Evolutionary conservation across 2,329 filamentous ascomycete species (phyloP), one percentile per base, ranked within the genome.

Genomic region (Myriosclerotinia duriaeana): DNA sequence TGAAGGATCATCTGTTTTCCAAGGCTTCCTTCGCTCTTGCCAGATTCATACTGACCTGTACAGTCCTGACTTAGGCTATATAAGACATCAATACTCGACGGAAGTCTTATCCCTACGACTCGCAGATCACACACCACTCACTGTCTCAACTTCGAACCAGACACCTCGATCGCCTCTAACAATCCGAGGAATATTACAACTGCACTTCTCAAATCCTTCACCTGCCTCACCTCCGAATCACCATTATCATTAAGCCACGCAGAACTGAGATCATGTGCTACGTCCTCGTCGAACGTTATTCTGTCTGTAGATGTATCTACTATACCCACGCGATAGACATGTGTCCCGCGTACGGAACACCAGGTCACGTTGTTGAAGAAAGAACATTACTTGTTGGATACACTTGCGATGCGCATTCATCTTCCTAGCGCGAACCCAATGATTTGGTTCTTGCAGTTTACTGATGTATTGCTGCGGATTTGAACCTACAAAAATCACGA

Each of bases 301-400:
- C 87, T n/a, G 87, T 88, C 66, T 91, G 89, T 79, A 82, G 85
- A 72, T 91, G 89, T 75, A 78, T 89, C 68, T 90, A 91, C 78
- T 85, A 89, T 79, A 81, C 84, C 70, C 89, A 91, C 75, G 82
- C 84, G 50, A 80, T 91, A 71, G 88, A 91, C 72, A 88, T 86
- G 70, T 91, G 89, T 74, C 79, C 83, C 50, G 81, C 83, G 59
- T 86, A 87, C 74, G 85, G 85, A 64, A 85, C 86, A 70, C 82
- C 82, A 68, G 86, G 86, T 46, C 89, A 91, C 72, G 69, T 71
- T 20, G 80, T 88, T 42, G 84, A 87, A 72, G 87, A 90, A 74
- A 88, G 86, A 76, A 88, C 84, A 0, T 83, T 91, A 7, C 80
- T 89, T n/a, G 88, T 91, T 36, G 89, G 89, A 64, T 91, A 90